Percentiles rank a stretch among this genome's conserved stretches.
Evolutionary conservation across 2,329 filamentous ascomycete genomes (phyloP).

Genomic region (Aspergillus japonicus): DNA sequence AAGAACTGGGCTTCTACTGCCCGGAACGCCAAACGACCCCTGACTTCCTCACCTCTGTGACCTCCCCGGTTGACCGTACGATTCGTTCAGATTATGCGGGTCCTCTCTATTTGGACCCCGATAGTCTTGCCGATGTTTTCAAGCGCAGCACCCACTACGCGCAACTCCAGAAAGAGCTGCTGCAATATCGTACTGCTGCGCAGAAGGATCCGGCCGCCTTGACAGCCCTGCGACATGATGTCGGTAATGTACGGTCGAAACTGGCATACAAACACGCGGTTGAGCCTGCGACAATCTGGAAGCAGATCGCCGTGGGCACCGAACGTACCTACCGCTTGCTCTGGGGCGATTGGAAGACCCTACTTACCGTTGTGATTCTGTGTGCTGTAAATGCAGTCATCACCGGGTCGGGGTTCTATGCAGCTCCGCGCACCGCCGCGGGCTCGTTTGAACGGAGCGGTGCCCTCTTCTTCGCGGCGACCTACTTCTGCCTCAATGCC

Average conservation of each 20-base stretch:
- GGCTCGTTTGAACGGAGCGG: slow-evolving; percentile 80
- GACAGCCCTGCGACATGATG: slow-evolving; percentile 73
- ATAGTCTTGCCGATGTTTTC: slow-evolving; percentile 69
- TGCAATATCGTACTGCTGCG: slow-evolving; percentile 64
- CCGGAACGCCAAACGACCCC: slow-evolving; percentile 79
- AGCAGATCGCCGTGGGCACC: slow-evolving; percentile 80
- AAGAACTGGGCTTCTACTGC: slow-evolving; percentile 70
- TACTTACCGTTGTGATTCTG: slow-evolving; percentile 69
- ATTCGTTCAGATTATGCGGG: slow-evolving; percentile 61
- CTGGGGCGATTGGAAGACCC: slow-evolving; percentile 78
- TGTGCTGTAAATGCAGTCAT: slow-evolving; percentile 74
- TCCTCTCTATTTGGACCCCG: slow-evolving; percentile 40
- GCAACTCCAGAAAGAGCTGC: slow-evolving; percentile 64
- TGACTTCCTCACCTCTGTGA: slow-evolving; percentile 79
- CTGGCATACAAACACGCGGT: slow-evolving; percentile 70
- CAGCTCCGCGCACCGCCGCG: slow-evolving; percentile 61
- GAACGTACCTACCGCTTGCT: slow-evolving; percentile 82
- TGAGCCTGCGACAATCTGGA: slow-evolving; percentile 78
- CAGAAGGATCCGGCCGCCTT: slow-evolving; percentile 57
- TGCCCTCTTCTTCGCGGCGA: slow-evolving; percentile 73
- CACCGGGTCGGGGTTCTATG: slow-evolving; percentile 74
- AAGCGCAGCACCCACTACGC: slow-evolving; percentile 60
- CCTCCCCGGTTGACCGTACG: slow-evolving; percentile 77
- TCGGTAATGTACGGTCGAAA: slow-evolving; percentile 74
- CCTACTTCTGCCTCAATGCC: slow-evolving; percentile 90